A percentile compares a stretch with the other conserved stretches of the same genome.
Evolutionary conservation across 441 rosid species (phyloP).

Genomic region (Pelargonium cotyledonis): DNA sequence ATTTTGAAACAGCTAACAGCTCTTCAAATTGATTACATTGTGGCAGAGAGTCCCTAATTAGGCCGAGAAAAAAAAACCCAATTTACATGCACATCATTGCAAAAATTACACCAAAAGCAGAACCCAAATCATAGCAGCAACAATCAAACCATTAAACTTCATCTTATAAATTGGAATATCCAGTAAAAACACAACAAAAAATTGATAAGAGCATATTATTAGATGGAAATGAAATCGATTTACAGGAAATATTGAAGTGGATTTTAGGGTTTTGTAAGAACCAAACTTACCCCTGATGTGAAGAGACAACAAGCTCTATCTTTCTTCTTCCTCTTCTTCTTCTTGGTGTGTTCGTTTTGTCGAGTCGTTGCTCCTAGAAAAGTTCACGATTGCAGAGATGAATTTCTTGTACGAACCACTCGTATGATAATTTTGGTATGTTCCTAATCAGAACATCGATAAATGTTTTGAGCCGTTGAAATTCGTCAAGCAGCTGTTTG

Average conservation of each 20-base stretch:
- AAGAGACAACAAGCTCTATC: background rate
- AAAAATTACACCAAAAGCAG: background rate
- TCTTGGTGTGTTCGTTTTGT: background rate
- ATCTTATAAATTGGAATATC: background rate
- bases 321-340: background rate
- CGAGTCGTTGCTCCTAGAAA: background rate
- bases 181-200: background rate
- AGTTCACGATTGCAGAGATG: conserved; percentile 2
- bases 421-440: background rate
- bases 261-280: background rate
- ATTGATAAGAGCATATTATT: background rate
- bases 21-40: background rate
- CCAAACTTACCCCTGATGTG: background rate
- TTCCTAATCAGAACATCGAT: background rate
- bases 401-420: background rate
- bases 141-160: background rate
- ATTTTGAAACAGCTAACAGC: background rate
- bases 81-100: background rate
- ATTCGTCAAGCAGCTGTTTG: background rate
- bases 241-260: background rate
- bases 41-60: background rate
- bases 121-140: background rate
- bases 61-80: background rate
- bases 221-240: background rate
- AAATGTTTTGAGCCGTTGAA: background rate